A percentile compares a stretch with the other conserved stretches of the same genome.
Evolutionary conservation across 768 basidiomycete genomes (phyloP).

Genomic region (Suillus subaureus): DNA sequence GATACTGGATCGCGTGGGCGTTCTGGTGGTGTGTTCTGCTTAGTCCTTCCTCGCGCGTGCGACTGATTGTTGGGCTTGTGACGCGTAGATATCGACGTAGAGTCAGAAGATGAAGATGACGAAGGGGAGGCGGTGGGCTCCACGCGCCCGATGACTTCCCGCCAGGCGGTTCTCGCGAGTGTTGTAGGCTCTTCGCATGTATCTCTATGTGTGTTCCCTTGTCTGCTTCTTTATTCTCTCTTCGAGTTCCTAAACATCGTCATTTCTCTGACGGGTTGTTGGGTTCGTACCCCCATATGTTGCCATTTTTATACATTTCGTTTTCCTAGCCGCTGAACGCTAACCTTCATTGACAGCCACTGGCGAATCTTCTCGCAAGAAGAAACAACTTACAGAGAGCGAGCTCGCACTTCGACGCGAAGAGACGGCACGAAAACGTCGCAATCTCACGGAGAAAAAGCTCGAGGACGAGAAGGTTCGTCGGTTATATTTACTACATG

Average conservation of each 20-base stretch:
- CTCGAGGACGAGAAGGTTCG: constrained; percentile 82
- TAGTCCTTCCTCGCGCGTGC: background rate
- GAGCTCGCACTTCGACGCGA: constrained; percentile 76
- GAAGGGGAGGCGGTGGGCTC: constrained; percentile 38
- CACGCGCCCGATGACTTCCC: constrained; percentile 49
- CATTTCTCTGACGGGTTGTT: background rate
- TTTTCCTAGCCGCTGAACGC: background rate
- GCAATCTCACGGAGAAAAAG: constrained; percentile 80
- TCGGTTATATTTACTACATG: background rate
- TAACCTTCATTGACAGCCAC: background rate
- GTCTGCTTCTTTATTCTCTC: background rate
- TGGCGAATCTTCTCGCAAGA: constrained; percentile 40
- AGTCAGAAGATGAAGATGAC: constrained; percentile 46
- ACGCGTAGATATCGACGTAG: constrained; percentile 39
- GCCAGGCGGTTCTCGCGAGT: constrained; percentile 73
- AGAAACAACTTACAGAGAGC: constrained; percentile 68
- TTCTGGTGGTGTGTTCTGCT: constrained; percentile 23
- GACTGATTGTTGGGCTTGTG: background rate
- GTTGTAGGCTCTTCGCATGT: constrained; percentile 72
- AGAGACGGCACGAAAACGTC: constrained; percentile 82
- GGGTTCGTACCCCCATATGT: background rate
- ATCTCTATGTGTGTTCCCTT: constrained; percentile 47
- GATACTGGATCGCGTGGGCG: constrained; percentile 32
- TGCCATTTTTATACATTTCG: background rate
- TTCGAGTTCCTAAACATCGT: background rate